These are phyloP conservation scores for Centella asiatica DNA, from an alignment of 129 eudicot species.

Conservation along the genomic window DNA sequence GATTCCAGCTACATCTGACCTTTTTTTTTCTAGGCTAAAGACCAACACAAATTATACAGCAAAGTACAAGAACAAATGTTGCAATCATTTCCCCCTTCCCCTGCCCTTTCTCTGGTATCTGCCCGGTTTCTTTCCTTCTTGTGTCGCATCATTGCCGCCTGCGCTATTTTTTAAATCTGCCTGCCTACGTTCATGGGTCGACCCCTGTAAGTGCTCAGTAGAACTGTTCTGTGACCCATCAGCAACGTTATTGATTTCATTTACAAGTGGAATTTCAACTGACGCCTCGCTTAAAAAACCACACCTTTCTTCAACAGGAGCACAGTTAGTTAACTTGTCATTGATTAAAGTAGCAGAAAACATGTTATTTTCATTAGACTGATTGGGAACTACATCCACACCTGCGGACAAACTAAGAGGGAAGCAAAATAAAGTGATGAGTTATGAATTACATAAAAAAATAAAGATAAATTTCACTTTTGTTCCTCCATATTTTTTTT, in stretches of 20 bases:
- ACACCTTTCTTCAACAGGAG: constrained; percentile 17
- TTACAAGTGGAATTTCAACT: constrained; percentile 26
- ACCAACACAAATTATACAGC: constrained; percentile 9
- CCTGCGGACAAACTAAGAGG: constrained; percentile 22
- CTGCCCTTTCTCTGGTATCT: constrained; percentile 26
- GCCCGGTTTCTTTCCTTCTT: constrained; percentile 17
- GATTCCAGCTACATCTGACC: too few relatives aligned
- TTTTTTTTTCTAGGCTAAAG: constrained; percentile 1
- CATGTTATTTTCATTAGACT: constrained; percentile 7
- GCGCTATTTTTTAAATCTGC: neutral
- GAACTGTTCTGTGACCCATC: constrained; percentile 20
- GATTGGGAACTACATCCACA: neutral
- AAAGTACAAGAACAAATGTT: neutral
- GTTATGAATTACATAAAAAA: too few relatives aligned
- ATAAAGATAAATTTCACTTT: too few relatives aligned
- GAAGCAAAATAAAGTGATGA: neutral
- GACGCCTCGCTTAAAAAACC: constrained; percentile 26
- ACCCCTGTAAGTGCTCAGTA: constrained; percentile 8
- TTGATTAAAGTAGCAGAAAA: neutral
- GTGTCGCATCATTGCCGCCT: constrained; percentile 15
- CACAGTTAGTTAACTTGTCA: neutral
- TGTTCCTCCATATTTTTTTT: too few relatives aligned
- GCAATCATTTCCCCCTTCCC: constrained; percentile 28
- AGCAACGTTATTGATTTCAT: constrained; percentile 12
- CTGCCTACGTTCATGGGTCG: neutral